Evolutionary conservation across 139 green algal genomes (phyloP).

Genomic region (Eudorina sp.): DNA sequence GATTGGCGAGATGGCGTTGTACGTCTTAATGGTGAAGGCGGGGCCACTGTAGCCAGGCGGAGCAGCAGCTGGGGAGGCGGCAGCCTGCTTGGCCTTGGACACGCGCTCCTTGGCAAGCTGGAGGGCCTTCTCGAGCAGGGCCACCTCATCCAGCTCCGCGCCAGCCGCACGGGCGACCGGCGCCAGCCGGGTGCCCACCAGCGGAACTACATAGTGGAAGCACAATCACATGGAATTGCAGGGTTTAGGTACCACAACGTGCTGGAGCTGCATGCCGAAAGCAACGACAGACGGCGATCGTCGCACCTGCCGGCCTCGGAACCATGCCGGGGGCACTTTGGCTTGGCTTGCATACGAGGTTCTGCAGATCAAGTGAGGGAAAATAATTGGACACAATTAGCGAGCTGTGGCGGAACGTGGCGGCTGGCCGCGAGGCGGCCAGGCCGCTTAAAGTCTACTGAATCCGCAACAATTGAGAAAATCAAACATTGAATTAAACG

Average conservation of each 20-base stretch:
- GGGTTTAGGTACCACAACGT: no score
- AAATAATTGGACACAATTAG: not conserved
- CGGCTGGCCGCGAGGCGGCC: constrained; percentile 1
- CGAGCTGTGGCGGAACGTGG: not conserved
- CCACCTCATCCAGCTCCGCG: constrained; percentile 47
- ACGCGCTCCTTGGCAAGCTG: constrained; percentile 40
- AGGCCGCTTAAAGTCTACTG: no score
- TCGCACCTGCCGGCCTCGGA: constrained; percentile 29
- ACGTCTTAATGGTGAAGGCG: constrained; percentile 66
- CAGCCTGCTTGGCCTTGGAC: constrained; percentile 32
- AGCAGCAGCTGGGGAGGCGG: not conserved
- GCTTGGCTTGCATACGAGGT: not conserved
- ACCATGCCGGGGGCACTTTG: not conserved
- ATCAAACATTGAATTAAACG: no score
- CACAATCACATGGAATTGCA: no score
- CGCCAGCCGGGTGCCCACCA: not conserved
- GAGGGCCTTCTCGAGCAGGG: constrained; percentile 56
- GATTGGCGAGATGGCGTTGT: constrained; percentile 68
- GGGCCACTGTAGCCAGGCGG: constrained; percentile 35
- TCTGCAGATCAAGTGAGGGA: not conserved
- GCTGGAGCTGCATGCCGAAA: not conserved
- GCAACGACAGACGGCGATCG: not conserved
- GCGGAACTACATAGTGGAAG: not conserved
- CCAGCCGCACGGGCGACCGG: not conserved
- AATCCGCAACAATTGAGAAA: no score